Conservation (phyloP, 306 rosid genomes). For the Carpinus viminea region DNA sequence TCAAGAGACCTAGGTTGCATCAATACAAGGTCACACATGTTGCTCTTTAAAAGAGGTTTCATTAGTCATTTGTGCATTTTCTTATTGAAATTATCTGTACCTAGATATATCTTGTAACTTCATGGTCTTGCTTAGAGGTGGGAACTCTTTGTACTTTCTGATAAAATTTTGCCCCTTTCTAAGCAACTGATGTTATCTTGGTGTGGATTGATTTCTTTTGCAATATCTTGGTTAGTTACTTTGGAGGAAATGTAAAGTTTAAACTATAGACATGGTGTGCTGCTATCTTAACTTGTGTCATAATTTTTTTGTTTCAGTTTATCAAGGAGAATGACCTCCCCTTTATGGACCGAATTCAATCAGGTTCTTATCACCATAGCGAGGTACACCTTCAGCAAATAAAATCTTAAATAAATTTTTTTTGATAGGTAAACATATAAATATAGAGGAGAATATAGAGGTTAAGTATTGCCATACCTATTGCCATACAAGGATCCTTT, state of each 20-base stretch:
- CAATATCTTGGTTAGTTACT: neutral
- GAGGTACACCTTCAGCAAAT: conserved; percentile 47
- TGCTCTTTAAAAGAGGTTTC: neutral
- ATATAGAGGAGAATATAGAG: too few species aligned
- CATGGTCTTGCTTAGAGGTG: conserved; percentile 1
- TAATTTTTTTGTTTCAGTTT: conserved; percentile 39
- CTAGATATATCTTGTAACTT: neutral
- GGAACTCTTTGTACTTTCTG: neutral
- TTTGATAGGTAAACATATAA: too few species aligned
- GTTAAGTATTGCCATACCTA: too few species aligned
- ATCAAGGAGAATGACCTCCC: conserved; percentile 39
- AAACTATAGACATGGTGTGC: conserved; percentile 10
- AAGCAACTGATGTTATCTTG: neutral
- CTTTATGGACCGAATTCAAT: conserved; percentile 40
- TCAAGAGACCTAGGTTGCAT: neutral
- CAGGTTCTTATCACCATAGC: conserved; percentile 41
- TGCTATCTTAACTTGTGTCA: conserved; percentile 21
- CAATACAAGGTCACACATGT: neutral
- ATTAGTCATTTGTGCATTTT: neutral
- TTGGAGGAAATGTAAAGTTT: neutral
- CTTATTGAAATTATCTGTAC: neutral
- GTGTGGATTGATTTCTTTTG: neutral
- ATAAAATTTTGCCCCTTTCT: neutral
- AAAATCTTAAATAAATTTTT: neutral
- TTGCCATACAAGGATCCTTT: neutral